Base-by-base conservation (phyloP, 352 stramenopile species). In the Pythium myriotylum region DNA sequence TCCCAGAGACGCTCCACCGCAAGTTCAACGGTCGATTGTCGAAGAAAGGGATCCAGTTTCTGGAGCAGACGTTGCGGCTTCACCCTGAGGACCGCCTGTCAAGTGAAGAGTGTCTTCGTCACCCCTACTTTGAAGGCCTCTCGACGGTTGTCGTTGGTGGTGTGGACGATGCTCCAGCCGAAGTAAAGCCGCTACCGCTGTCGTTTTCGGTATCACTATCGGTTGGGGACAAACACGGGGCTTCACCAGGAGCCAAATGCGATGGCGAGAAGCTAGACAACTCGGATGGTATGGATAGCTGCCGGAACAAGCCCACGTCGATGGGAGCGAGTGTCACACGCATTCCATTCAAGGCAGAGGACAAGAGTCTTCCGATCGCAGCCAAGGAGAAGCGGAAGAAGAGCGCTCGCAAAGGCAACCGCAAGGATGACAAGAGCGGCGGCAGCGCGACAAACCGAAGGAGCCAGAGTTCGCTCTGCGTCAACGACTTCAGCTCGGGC, bases 1-100 rank as follows among this genome's bases (percentile, higher is more conserved):
- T 86, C n/a, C 88, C 91, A 7, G 94, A 98, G 70, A 98, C 91
- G 13, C 59, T 98, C 22, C 76, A 96, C 65, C 88, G 91, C 52
- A 94, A 92, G 49, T 98, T 96, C 54, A 86, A 89, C 27, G 89
- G 91, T 1, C 91, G 89, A 1, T 48, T 98, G 13, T 87, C 79
- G 20, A 95, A 96, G 68, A 80, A 82, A 41, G 89, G 82, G 1
- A 80, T 97, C 20, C 72, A 61, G 47, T 97, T 98, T 54, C 67
- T 97, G 16, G 77, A 91, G 62, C 66, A 71, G 16, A 82, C 91
- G 16, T 74, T 98, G 19, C 79, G 86, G 42, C 63, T 97, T 26
- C 76, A 86, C 7, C 82, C 90, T 10, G 73, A 90, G 4, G 84
- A 96, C 27, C 74, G 92, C 13, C 64, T 95, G 16, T 80, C 81